Conservation (phyloP, 306 rosid species). For the Ammopiptanthus mongolicus region DNA sequence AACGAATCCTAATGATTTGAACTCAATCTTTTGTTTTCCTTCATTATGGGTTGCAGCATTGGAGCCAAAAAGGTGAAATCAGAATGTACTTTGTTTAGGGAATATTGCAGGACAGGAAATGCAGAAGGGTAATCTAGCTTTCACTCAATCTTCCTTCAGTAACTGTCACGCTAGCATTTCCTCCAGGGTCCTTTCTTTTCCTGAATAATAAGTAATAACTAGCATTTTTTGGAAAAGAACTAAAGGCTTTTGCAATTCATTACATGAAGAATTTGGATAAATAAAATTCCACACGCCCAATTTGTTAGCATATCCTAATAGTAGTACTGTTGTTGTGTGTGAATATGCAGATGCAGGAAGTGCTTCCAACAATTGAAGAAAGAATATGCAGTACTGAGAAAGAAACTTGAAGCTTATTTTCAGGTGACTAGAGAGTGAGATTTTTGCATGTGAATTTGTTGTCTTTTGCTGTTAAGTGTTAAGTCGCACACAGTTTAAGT, state of each 20-base stretch:
- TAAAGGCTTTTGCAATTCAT: background rate
- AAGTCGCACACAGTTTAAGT: too few relatives aligned
- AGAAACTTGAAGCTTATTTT: slow-evolving; percentile 83
- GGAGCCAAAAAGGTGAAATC: slow-evolving; percentile 91
- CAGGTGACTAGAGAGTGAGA: slow-evolving; percentile 40
- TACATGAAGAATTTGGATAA: background rate
- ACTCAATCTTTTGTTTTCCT: background rate
- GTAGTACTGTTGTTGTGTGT: background rate
- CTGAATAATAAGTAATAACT: background rate
- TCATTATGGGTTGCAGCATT: slow-evolving; percentile 55
- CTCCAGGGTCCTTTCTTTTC: background rate
- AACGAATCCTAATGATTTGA: slow-evolving; percentile 4
- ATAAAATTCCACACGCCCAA: background rate
- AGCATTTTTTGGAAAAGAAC: background rate
- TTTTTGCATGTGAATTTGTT: background rate
- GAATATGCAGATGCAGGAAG: slow-evolving; percentile 60
- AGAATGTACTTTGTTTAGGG: slow-evolving; percentile 66
- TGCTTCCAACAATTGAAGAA: slow-evolving; percentile 79
- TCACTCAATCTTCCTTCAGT: background rate
- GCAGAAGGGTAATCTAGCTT: slow-evolving; percentile 67
- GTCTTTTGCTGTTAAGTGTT: background rate
- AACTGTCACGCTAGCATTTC: background rate
- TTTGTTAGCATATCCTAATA: background rate
- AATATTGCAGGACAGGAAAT: slow-evolving; percentile 65
- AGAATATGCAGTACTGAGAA: slow-evolving; percentile 66